Percentiles rank a stretch among this genome's conserved stretches.
These are phyloP conservation scores for Pythium volutum DNA, from an alignment of 352 stramenopile species.

Conservation along the genomic window DNA sequence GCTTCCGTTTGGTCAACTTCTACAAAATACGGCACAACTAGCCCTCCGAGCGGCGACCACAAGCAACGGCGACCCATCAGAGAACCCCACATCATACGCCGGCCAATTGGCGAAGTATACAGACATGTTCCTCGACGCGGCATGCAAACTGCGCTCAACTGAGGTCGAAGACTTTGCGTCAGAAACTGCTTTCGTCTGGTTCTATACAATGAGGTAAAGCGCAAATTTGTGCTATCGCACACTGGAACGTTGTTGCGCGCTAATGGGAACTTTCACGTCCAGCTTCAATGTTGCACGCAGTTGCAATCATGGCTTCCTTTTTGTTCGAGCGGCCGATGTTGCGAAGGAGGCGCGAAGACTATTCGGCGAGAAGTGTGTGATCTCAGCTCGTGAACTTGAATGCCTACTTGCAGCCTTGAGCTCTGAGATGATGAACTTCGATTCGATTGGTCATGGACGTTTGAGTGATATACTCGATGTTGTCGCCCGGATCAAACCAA, in stretches of 20 bases:
- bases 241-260: neutral
- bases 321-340: conserved; percentile 58
- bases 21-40: conserved; percentile 74
- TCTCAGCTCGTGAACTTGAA: conserved; percentile 34
- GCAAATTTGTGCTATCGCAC: neutral
- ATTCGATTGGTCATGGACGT: conserved; percentile 35
- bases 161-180: conserved; percentile 27
- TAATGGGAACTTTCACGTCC: neutral
- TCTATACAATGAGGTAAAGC: conserved; percentile 69
- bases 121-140: conserved; percentile 33
- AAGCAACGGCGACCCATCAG: neutral
- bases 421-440: conserved; percentile 49
- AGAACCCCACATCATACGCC: conserved; percentile 23
- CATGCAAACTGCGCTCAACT: conserved; percentile 11
- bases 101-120: conserved; percentile 45
- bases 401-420: conserved; percentile 62
- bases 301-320: conserved; percentile 43
- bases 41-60: conserved; percentile 29
- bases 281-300: conserved; percentile 75
- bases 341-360: conserved; percentile 41
- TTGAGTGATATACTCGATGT: conserved; percentile 41
- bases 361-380: conserved; percentile 34
- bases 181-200: conserved; percentile 64
- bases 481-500: conserved; percentile 36
- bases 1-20: conserved; percentile 36